A percentile compares a stretch with the other conserved stretches of the same genome.
These are phyloP conservation scores for Fusarium begoniae DNA, from an alignment of 2,329 filamentous ascomycete genomes.

Conservation along the genomic window DNA sequence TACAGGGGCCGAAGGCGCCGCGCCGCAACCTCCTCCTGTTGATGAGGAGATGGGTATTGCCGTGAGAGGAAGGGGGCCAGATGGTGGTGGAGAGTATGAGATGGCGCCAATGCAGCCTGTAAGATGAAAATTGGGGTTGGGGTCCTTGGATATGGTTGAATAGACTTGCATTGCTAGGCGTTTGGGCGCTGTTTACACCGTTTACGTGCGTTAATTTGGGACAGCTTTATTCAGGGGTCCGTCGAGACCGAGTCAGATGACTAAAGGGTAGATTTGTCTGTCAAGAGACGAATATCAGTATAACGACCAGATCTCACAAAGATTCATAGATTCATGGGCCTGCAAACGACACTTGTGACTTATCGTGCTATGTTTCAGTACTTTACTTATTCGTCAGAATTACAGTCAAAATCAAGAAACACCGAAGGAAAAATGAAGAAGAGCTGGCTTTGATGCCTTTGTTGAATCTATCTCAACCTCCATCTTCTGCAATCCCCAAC, in stretches of 20 bases:
- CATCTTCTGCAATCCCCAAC: background rate
- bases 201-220: constrained; percentile 8
- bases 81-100: constrained; percentile 70
- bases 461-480: constrained; percentile 13
- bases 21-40: constrained; percentile 38
- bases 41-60: constrained; percentile 62
- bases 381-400: background rate
- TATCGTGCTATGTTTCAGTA: background rate
- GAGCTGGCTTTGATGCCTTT: background rate
- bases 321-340: background rate
- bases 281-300: background rate
- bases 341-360: background rate
- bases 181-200: constrained; percentile 36
- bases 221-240: background rate
- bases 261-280: background rate
- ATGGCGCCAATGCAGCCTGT: constrained; percentile 59
- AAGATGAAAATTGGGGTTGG: constrained; percentile 29
- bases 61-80: constrained; percentile 61
- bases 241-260: background rate
- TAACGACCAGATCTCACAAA: background rate
- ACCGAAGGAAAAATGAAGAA: background rate
- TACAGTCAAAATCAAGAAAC: background rate
- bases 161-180: constrained; percentile 50
- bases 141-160: constrained; percentile 29
- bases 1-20: constrained; percentile 22